phyloP scores from a whole-genome alignment of 306 rosid species.

The Rosa multiflora region DNA sequence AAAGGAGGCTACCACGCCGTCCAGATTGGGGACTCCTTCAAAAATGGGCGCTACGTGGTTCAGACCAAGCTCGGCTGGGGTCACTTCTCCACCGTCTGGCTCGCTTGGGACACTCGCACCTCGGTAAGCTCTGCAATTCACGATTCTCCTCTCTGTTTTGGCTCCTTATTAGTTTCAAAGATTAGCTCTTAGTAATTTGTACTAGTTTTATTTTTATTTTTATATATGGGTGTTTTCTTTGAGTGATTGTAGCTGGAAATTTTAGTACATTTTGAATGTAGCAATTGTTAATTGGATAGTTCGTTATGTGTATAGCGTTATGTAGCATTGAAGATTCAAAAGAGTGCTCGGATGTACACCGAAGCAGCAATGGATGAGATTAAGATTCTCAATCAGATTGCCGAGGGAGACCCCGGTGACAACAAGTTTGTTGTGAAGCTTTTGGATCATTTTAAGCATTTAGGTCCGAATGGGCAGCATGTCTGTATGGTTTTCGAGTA shows the following conservation, averaged over 20 bases:
- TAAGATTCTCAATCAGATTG: slow-evolving; percentile 74
- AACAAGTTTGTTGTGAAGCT: slow-evolving; percentile 86
- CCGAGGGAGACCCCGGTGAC: slow-evolving; percentile 74
- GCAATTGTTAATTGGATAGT: slow-evolving; percentile 21
- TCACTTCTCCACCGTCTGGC: slow-evolving; percentile 50
- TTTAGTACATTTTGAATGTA: not conserved
- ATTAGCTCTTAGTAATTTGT: not conserved
- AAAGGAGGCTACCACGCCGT: slow-evolving; percentile 48
- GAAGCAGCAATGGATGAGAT: slow-evolving; percentile 93
- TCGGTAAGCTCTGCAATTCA: slow-evolving; percentile 21
- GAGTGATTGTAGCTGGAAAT: not conserved
- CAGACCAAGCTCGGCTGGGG: slow-evolving; percentile 53
- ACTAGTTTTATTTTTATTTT: not conserved
- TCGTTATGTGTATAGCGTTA: slow-evolving; percentile 51
- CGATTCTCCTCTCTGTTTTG: no score
- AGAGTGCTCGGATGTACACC: slow-evolving; percentile 83
- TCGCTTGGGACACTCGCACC: slow-evolving; percentile 44
- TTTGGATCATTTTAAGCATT: slow-evolving; percentile 87
- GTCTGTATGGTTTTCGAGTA: slow-evolving; percentile 88
- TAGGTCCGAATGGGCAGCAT: slow-evolving; percentile 88
- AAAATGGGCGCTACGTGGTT: slow-evolving; percentile 42
- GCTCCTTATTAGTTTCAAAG: not conserved
- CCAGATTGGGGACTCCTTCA: slow-evolving; percentile 41
- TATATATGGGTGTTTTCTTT: not conserved
- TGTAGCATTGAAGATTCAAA: slow-evolving; percentile 85